Conservation (phyloP, 2,329 filamentous ascomycete species). For the Colletotrichum sp. region DNA sequence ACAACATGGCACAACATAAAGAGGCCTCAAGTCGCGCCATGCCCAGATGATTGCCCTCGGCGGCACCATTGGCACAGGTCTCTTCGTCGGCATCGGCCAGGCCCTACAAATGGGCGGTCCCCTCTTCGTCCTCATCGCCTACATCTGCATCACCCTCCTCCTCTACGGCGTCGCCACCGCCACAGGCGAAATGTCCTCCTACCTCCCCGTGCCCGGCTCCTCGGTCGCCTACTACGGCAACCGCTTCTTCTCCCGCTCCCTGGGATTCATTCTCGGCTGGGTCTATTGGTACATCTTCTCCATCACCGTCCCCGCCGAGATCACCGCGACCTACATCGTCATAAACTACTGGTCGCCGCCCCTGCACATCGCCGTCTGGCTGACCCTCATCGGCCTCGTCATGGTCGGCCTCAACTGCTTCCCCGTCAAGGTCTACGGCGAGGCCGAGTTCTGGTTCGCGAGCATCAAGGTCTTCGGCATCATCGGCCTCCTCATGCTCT, state of each 20-base stretch:
- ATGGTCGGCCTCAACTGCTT: slow-evolving; percentile 18
- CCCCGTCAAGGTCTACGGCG: slow-evolving; percentile 44
- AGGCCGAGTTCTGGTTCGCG: slow-evolving; percentile 63
- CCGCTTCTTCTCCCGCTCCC: slow-evolving; percentile 56
- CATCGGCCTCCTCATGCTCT: slow-evolving; percentile 65
- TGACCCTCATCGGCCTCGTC: slow-evolving; percentile 21
- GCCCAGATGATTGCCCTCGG: slow-evolving; percentile 52
- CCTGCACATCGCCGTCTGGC: slow-evolving; percentile 20
- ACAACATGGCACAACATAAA: neutral
- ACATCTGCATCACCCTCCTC: neutral
- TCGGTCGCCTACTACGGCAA: slow-evolving; percentile 18
- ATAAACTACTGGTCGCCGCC: slow-evolving; percentile 24
- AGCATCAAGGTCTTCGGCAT: slow-evolving; percentile 58
- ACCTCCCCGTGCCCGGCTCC: neutral
- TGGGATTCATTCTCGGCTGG: slow-evolving; percentile 60
- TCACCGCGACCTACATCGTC: slow-evolving; percentile 21
- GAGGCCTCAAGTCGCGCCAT: slow-evolving; percentile 43
- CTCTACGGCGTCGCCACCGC: slow-evolving; percentile 46
- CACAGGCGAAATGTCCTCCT: slow-evolving; percentile 33
- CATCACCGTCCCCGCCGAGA: slow-evolving; percentile 42
- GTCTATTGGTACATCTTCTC: slow-evolving; percentile 62
- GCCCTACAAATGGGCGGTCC: slow-evolving; percentile 38
- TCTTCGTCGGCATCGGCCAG: slow-evolving; percentile 38
- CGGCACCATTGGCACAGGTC: slow-evolving; percentile 51
- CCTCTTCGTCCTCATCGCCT: slow-evolving; percentile 23